Base-by-base conservation (phyloP, 176 grass and related monocot genomes). In the Eleusine indica region DNA sequence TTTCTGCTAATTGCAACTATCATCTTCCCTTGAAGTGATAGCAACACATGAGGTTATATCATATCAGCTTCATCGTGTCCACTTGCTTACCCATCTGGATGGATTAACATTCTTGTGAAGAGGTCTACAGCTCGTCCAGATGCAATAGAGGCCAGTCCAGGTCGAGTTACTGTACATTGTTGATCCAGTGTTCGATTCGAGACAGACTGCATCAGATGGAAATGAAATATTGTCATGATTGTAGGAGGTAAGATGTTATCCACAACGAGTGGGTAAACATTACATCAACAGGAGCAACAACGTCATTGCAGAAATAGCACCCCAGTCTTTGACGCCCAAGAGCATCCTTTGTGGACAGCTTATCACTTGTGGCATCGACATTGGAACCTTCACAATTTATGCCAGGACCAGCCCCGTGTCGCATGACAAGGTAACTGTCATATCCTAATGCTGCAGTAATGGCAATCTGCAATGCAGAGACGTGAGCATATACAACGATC, bases 231-330 rank as follows among this genome's bases (percentile, higher is more conserved):
- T 82, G 71, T 49, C 38, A 64, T 68, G 67, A 47, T 51, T 88
- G 52, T 22, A 85, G 67, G 11, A 47, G n/a, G 40, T 67, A 44
- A 35, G 32, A 15, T 66, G 18, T 46, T 29, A 30, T 70, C 25
- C 8, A 68, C 51, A 39, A 74, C 15, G n/a, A 66, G 60, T 76
- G 22, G 64, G 61, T 9, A 75, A 87, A 85, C 66, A 76, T 90
- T 98, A 98, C 96, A 91, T 95, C 96, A 41, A 98, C 88, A 82
- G 96, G 92, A 88, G 96, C 96, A 85, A 98, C 83, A 39, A 98
- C 80, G 46, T 98, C 96, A 47, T 85, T 95, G 82, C 96, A 98
- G 87, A 98, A 98, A 85, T 98, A 98, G 57, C 96, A 98, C 49
- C 93, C 96, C 13, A 98, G 79, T 57, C 96, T 94, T 78, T 78